Percentiles rank a stretch among this genome's conserved stretches.
These are phyloP conservation scores for Apiospora aurea DNA, from an alignment of 2,329 filamentous ascomycete species.

Conservation along the genomic window DNA sequence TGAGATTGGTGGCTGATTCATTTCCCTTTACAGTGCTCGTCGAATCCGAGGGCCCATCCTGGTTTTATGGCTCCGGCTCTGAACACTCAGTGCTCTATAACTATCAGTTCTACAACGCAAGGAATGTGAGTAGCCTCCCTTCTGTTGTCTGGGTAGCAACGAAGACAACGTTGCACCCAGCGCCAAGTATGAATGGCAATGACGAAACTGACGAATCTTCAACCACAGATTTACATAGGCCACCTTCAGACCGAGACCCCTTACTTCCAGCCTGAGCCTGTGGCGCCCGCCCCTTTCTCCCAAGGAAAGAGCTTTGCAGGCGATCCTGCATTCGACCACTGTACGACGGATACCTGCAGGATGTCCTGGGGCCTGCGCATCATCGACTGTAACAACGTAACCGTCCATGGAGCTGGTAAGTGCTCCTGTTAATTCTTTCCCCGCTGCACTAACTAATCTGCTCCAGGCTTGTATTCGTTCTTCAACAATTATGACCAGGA, in stretches of 20 bases:
- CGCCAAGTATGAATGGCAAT: too few relatives aligned
- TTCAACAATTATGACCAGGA: conserved; percentile 33
- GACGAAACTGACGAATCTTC: not conserved
- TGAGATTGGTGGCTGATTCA: not conserved
- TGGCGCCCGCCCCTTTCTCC: conserved; percentile 48
- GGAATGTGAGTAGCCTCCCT: conserved; percentile 43
- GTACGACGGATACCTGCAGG: conserved; percentile 33
- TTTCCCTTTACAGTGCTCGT: conserved; percentile 35
- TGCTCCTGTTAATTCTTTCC: not conserved
- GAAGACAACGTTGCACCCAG: not conserved
- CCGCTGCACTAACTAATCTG: not conserved
- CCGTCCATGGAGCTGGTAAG: conserved; percentile 50
- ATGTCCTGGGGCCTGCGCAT: conserved; percentile 60
- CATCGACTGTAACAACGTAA: conserved; percentile 53
- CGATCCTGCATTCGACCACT: not conserved
- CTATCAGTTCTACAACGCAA: conserved; percentile 56
- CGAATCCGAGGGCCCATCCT: conserved; percentile 41
- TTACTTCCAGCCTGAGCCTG: conserved; percentile 56
- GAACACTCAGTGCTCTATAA: conserved; percentile 61
- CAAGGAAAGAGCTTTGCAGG: not conserved
- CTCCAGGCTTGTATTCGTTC: not conserved
- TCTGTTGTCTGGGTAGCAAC: too few relatives aligned
- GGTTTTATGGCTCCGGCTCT: conserved; percentile 53
- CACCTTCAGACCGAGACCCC: conserved; percentile 51
- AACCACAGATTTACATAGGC: conserved; percentile 33